Evolutionary conservation across 1,284 basidiomycete genomes (phyloP).

Genomic region (Marasmius fiardii): DNA sequence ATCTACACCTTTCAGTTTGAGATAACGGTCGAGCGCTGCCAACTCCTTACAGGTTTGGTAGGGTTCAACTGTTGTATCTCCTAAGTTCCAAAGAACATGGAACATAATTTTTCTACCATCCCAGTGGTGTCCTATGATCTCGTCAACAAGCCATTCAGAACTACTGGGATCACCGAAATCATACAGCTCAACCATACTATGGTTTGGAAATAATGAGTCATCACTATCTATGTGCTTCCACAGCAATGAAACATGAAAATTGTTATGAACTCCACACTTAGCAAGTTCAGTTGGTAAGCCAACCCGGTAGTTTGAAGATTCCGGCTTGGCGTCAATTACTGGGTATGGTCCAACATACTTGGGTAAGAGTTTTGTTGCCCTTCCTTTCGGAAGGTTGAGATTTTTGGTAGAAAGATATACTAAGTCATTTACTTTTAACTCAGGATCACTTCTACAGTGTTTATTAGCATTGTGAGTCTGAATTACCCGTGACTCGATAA

Average conservation of each 20-base stretch:
- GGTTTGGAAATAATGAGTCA: background rate
- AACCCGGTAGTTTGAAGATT: constrained; percentile 20
- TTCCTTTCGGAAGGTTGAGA: constrained; percentile 15
- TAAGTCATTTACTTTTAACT: background rate
- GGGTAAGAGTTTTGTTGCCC: constrained; percentile 14
- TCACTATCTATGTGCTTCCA: constrained; percentile 13
- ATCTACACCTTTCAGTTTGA: constrained; percentile 8
- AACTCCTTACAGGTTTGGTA: constrained; percentile 22
- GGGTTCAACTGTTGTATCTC: constrained; percentile 31
- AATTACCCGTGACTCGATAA: constrained; percentile 15
- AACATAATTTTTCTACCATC: constrained; percentile 21
- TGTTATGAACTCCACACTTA: constrained; percentile 22
- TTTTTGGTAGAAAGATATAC: constrained; percentile 13
- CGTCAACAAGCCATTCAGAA: constrained; percentile 29
- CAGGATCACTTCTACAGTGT: background rate
- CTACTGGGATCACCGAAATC: constrained; percentile 17
- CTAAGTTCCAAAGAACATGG: constrained; percentile 29
- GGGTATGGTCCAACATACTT: constrained; percentile 20
- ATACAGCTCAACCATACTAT: constrained; percentile 15
- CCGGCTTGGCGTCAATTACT: constrained; percentile 13
- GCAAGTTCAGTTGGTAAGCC: constrained; percentile 24
- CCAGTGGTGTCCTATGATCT: constrained; percentile 28
- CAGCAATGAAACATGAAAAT: constrained; percentile 28
- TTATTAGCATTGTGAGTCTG: constrained; percentile 16
- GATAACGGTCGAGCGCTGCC: constrained; percentile 20